A percentile compares a stretch with the other conserved stretches of the same genome.
Evolutionary conservation across 306 rosid genomes (phyloP).

Genomic region (Acacia confusa): DNA sequence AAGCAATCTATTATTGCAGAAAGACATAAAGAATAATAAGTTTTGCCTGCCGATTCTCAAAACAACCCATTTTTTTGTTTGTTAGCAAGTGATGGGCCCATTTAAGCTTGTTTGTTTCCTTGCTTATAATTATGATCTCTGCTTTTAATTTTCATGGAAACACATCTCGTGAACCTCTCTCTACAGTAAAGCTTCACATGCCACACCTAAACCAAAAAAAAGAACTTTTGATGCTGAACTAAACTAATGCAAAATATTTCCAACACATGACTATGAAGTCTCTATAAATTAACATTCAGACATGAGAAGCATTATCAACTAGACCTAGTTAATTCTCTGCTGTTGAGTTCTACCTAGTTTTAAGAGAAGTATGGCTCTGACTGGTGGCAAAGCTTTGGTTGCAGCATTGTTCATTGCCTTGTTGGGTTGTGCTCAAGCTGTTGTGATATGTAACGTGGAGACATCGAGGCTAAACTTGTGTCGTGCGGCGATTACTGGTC

Average conservation of each 20-base stretch:
- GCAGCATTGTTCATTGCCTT: constrained; percentile 40
- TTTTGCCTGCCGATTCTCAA: neutral
- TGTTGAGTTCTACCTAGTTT: neutral
- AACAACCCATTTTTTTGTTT: constrained; percentile 8
- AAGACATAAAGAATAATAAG: neutral
- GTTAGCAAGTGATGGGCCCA: constrained; percentile 14
- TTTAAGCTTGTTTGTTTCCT: constrained; percentile 8
- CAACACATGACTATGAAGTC: neutral
- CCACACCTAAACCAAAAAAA: constrained; percentile 21
- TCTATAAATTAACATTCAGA: constrained; percentile 37
- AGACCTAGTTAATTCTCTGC: neutral
- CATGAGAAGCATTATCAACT: neutral
- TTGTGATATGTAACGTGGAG: constrained; percentile 44
- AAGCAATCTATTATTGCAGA: neutral
- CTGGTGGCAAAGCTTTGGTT: constrained; percentile 17
- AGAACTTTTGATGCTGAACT: neutral
- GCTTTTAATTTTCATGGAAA: neutral
- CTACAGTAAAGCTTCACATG: constrained; percentile 50
- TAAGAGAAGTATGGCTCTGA: constrained; percentile 39
- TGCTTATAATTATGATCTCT: constrained; percentile 12
- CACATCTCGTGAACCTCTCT: constrained; percentile 42
- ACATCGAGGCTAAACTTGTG: constrained; percentile 40
- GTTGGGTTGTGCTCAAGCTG: constrained; percentile 35
- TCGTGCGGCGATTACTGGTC: constrained; percentile 50
- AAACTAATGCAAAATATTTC: constrained; percentile 17